Conservation (phyloP, 441 rosid species). For the Isatis lusitanica region DNA sequence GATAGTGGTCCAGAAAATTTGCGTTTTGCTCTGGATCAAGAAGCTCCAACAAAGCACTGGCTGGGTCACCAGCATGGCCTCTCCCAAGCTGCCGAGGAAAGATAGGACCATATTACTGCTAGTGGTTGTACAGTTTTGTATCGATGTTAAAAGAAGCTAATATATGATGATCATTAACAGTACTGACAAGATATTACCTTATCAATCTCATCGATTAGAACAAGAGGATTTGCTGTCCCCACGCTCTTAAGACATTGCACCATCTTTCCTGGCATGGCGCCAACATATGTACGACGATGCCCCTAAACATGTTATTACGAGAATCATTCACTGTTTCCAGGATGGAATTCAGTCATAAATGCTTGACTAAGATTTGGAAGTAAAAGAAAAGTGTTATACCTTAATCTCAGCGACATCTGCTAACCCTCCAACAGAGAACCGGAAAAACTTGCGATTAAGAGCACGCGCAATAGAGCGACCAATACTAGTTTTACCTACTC, state of each 20-base stretch:
- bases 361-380: not conserved
- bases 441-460: slow-evolving; percentile 86
- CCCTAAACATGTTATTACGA: slow-evolving; percentile 55
- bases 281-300: slow-evolving; percentile 97
- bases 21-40: slow-evolving; percentile 99
- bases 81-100: slow-evolving; percentile 74
- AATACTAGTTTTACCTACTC: slow-evolving; percentile 99
- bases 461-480: slow-evolving; percentile 99
- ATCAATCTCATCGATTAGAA: slow-evolving; percentile 98
- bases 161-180: not conserved
- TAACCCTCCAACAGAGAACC: slow-evolving; percentile 98
- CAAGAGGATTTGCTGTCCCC: slow-evolving; percentile 98
- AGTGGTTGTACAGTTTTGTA: not conserved
- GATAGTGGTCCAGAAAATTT: slow-evolving; percentile 97
- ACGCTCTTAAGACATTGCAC: slow-evolving; percentile 99
- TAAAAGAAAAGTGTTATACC: slow-evolving; percentile 44
- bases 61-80: slow-evolving; percentile 99
- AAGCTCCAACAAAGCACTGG: slow-evolving; percentile 97
- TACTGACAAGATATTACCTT: slow-evolving; percentile 52
- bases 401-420: slow-evolving; percentile 99
- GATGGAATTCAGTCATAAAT: not conserved
- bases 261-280: slow-evolving; percentile 99
- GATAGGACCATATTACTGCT: not conserved
- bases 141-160: not conserved
- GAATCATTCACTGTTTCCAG: not conserved